A percentile compares a stretch with the other conserved stretches of the same genome.
phyloP scores from a whole-genome alignment of 176 grass and related monocot genomes.

The Musa troglodytarum region DNA sequence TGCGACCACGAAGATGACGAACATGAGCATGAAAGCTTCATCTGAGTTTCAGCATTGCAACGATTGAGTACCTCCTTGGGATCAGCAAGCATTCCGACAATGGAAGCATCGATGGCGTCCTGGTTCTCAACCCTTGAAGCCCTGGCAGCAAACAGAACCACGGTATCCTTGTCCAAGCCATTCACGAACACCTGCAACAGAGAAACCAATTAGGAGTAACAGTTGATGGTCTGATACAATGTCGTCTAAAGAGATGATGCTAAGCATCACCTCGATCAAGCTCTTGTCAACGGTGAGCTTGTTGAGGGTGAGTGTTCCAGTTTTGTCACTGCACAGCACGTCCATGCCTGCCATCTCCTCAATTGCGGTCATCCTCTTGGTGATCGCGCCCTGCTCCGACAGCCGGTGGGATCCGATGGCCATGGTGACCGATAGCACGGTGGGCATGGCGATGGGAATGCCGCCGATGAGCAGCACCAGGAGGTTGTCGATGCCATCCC shows the following conservation, averaged over 20 bases:
- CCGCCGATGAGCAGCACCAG: slow-evolving; percentile 19
- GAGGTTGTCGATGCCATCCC: slow-evolving; percentile 12
- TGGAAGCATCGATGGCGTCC: slow-evolving; percentile 16
- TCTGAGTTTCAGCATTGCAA: not conserved
- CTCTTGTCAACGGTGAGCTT: slow-evolving; percentile 12
- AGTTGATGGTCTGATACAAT: too few species aligned
- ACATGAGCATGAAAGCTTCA: not conserved
- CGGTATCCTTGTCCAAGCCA: not conserved
- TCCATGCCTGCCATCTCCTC: slow-evolving; percentile 21
- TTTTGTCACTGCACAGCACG: slow-evolving; percentile 25
- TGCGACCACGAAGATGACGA: not conserved
- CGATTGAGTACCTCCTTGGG: slow-evolving; percentile 1
- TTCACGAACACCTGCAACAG: not conserved
- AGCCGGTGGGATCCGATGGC: slow-evolving; percentile 17
- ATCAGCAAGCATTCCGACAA: slow-evolving; percentile 4
- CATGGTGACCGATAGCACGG: slow-evolving; percentile 14
- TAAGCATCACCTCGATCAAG: not conserved
- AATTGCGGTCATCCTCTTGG: slow-evolving; percentile 19
- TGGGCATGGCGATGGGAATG: slow-evolving; percentile 21
- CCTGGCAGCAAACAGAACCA: slow-evolving; percentile 5
- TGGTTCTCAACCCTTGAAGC: slow-evolving; percentile 15
- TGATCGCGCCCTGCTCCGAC: slow-evolving; percentile 18
- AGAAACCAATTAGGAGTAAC: too few species aligned
- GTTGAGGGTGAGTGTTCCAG: slow-evolving; percentile 18
- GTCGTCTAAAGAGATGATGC: too few species aligned